Evolutionary conservation across 495 filamentous ascomycete species (phyloP), one percentile per base, ranked within the genome.

Genomic region (Aspergillus asperescens): DNA sequence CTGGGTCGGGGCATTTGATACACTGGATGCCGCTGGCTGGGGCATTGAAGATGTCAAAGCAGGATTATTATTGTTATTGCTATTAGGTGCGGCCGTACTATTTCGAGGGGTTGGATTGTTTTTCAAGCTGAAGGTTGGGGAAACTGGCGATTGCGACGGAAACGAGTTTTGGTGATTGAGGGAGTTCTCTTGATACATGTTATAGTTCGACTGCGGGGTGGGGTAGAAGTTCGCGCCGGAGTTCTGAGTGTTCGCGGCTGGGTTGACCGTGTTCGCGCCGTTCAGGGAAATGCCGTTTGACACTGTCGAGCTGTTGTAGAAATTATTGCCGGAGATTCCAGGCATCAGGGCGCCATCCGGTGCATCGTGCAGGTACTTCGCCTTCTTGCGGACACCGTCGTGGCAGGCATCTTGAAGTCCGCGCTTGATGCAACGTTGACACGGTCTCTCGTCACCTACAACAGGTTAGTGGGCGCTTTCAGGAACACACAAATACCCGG

Each of bases 341-440:
- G 83, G 80, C 71, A 84, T 78, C 59, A 87, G 68, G 48, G 80
- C 81, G 53, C 93, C 90, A 49, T 88, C 81, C 31, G 91, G 89
- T 22, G 92, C 90, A 74, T 96, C 93, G 69, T 96, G 91, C 41
- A 98, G 85, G 73, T 98, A 98, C 67, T 98, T 98, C 56, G 93
- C 93, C 77, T 97, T 98, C 71, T 98, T 97, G 54, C 93, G 86
- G 32, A 96, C 89, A 35, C 93, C 93, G 62, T 98, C 93, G 63
- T 95, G 89, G 65, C 93, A 98, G 32, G 79, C 80, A 65, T 95
- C 89, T 55, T 89, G 87, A 39, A 96, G 79, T 16, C 89, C 88
- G 40, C 92, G 86, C 67, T 96, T 96, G 55, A 96, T 88, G 70
- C 93, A 98, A 62, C 93, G 80, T 61, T 89, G 81, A 68, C 93